Percentiles rank a stretch among this genome's conserved stretches.
Evolutionary conservation across 306 rosid species (phyloP).

Genomic region (Urtica urens): DNA sequence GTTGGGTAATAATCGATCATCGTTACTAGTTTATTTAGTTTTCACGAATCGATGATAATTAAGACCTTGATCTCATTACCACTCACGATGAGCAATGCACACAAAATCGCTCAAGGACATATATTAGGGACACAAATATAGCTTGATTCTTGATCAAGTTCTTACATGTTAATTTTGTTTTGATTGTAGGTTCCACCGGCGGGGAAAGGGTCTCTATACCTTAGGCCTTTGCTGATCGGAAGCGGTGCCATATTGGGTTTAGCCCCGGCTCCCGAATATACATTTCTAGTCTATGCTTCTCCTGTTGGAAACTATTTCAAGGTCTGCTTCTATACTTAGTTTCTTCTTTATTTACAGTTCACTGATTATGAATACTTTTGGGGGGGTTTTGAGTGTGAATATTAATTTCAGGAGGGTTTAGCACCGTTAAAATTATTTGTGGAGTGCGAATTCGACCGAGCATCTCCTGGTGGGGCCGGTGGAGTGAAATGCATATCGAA

Average conservation of each 20-base stretch:
- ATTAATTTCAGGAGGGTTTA: conserved; percentile 47
- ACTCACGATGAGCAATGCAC: too few relatives aligned
- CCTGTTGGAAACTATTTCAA: conserved; percentile 90
- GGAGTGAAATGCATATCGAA: conserved; percentile 71
- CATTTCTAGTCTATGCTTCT: conserved; percentile 69
- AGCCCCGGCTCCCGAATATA: conserved; percentile 68
- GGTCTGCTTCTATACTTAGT: conserved; percentile 17
- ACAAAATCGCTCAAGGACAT: too few relatives aligned
- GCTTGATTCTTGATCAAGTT: too few relatives aligned
- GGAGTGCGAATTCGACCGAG: conserved; percentile 72
- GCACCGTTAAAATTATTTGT: conserved; percentile 71
- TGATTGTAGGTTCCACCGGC: conserved; percentile 61
- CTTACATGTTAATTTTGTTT: too few relatives aligned
- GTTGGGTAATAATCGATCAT: too few relatives aligned
- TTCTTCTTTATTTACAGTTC: neutral
- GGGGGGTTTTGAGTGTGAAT: neutral
- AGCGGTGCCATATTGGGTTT: conserved; percentile 73
- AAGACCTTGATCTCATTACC: too few relatives aligned
- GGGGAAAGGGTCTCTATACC: conserved; percentile 68
- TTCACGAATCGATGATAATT: too few relatives aligned
- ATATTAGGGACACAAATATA: too few relatives aligned
- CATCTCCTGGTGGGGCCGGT: conserved; percentile 72
- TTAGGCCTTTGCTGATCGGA: conserved; percentile 82
- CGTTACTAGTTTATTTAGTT: too few relatives aligned
- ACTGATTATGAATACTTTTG: neutral